Conservation (phyloP, 257 asterid genomes). For the Leptodermis oblonga region DNA sequence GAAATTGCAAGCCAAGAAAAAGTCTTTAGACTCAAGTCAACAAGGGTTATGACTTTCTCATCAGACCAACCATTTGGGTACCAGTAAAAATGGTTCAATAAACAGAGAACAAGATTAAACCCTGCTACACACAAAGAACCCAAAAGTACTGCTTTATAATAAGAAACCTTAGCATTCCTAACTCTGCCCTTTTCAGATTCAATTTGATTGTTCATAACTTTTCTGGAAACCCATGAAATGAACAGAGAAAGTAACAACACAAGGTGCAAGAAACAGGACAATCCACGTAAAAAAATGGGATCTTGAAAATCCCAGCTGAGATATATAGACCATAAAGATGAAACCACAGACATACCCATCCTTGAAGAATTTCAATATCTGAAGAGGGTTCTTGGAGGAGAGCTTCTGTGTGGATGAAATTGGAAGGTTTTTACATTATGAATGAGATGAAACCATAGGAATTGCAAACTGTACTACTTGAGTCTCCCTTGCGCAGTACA, state of each 20-base stretch:
- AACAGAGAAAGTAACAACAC: slow-evolving; percentile 31
- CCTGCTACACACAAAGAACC: slow-evolving; percentile 43
- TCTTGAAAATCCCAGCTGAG: slow-evolving; percentile 26
- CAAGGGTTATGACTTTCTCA: slow-evolving; percentile 48
- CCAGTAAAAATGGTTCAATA: slow-evolving; percentile 57
- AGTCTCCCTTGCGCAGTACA: background rate
- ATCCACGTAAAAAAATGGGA: slow-evolving; percentile 46
- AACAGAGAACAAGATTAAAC: slow-evolving; percentile 46
- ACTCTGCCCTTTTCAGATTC: slow-evolving; percentile 20
- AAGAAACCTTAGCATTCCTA: slow-evolving; percentile 20
- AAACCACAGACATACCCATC: slow-evolving; percentile 28
- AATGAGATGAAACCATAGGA: too few species aligned
- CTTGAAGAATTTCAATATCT: slow-evolving; percentile 10
- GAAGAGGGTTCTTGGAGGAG: background rate
- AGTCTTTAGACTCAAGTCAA: slow-evolving; percentile 56
- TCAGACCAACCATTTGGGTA: slow-evolving; percentile 59
- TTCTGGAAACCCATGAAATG: slow-evolving; percentile 36
- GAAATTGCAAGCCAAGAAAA: slow-evolving; percentile 55
- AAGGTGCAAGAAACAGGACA: slow-evolving; percentile 50
- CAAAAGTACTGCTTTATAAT: slow-evolving; percentile 34
- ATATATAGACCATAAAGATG: slow-evolving; percentile 16
- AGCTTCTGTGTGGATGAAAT: too few species aligned
- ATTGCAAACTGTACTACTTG: too few species aligned
- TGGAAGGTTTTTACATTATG: background rate
- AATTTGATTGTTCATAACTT: slow-evolving; percentile 12